Base-by-base conservation (phyloP, 1,284 basidiomycete species). In the Sporisorium sorghi region DNA sequence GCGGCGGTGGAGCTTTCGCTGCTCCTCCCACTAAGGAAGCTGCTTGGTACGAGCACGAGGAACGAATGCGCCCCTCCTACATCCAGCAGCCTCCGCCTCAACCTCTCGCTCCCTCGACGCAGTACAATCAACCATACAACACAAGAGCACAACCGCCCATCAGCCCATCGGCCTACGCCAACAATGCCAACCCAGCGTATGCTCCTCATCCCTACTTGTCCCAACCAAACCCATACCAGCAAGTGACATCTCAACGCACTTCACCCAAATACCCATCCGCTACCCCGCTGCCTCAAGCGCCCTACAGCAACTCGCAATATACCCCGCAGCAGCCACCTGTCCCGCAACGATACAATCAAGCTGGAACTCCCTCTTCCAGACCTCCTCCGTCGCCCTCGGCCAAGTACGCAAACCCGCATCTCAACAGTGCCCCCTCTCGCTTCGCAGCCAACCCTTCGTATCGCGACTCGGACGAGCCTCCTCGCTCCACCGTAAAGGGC, bases 31-130 rank as follows among this genome's bases (percentile, higher is more conserved):
- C 46, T 48, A 68, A 71, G 35, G 79, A 80, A 21, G 77, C 79
- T 23, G 62, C 75, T n/a, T 80, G 79, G 79, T 80, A 80, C 61
- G 79, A 80, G 49, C 68, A 78, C 52, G 78, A 81, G 43, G 78
- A 77, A 50, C 66, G 73, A 30, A 77, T 80, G 76, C 61, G 76
- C 21, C 78, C 78, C 21, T 77, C 77, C 19, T 80, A 80, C 67
- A 80, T 80, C 32, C 73, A 75, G n/a, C 71, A 72, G 40, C 73
- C 62, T 44, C 39, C 55, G 28, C 49, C 69, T 47, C 59, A 53
- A 17, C 70, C 66, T 12, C 50, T 70, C 19, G 58, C 30, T 50
- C 57, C 51, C 8, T 58, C 68, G 5, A 49, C 55, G 3, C 48
- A 56, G 14, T 68, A 64, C 58, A 65, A 66, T 42, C 64, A 73